Conservation (phyloP, 2,329 filamentous ascomycete genomes). For the Trichophyton equinum region DNA sequence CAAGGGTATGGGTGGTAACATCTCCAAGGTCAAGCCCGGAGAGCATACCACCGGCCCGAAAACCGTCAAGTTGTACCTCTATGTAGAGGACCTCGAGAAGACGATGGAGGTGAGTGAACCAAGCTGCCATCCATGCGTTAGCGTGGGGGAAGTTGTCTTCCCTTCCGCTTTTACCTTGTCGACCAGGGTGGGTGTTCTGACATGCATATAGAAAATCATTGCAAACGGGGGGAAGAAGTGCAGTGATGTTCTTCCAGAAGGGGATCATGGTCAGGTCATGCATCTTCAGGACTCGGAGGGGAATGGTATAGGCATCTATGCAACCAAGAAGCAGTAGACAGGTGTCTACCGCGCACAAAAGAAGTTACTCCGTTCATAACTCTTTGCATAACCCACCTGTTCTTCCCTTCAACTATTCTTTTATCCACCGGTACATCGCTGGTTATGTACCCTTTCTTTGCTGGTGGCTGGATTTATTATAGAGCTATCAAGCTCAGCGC, state of each 20-base stretch:
- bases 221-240: constrained; percentile 6
- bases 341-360: no score
- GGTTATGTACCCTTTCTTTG: neutral
- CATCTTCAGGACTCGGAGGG: constrained; percentile 6
- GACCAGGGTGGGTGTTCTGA: neutral
- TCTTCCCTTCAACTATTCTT: neutral
- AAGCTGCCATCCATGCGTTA: neutral
- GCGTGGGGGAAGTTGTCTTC: neutral
- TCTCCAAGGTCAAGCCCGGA: constrained; percentile 12
- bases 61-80: constrained; percentile 15
- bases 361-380: neutral
- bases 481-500: neutral
- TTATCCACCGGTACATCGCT: neutral
- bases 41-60: constrained; percentile 7
- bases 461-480: neutral
- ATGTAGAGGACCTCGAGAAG: constrained; percentile 15
- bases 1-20: constrained; percentile 12
- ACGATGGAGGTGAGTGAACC: constrained; percentile 11
- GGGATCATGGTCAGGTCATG: constrained; percentile 3
- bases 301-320: constrained; percentile 5
- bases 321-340: neutral
- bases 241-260: constrained; percentile 3
- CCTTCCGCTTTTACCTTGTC: neutral
- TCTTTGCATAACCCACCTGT: neutral
- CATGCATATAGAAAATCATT: constrained; percentile 4